A percentile compares a stretch with the other conserved stretches of the same genome.
phyloP scores from a whole-genome alignment of 2,329 filamentous ascomycete genomes.

The Aspergillus sp. region DNA sequence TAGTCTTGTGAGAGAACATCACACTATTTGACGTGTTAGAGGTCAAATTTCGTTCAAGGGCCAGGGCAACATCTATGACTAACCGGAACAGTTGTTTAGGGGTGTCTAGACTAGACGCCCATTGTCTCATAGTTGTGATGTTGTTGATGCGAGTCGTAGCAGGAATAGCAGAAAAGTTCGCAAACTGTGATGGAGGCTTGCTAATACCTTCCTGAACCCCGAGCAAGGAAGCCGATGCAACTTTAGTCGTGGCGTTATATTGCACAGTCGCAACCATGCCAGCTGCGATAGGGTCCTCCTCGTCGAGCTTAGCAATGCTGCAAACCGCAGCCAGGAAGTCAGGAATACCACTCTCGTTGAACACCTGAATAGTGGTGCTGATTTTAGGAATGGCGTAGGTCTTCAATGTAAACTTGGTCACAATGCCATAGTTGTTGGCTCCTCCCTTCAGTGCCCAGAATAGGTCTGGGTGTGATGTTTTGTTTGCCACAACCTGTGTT shows the following conservation, averaged over 20 bases:
- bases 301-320: slow-evolving; percentile 29
- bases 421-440: slow-evolving; percentile 40
- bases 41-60: neutral
- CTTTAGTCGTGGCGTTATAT: slow-evolving; percentile 33
- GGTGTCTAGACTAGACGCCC: slow-evolving; percentile 32
- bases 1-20: slow-evolving; percentile 43
- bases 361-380: slow-evolving; percentile 40
- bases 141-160: slow-evolving; percentile 28
- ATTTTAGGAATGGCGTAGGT: slow-evolving; percentile 29
- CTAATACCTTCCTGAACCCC: slow-evolving; percentile 42
- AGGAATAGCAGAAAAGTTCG: slow-evolving; percentile 39
- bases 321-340: slow-evolving; percentile 36
- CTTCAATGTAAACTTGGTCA: slow-evolving; percentile 37
- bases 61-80: neutral
- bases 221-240: slow-evolving; percentile 29
- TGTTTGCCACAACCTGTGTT: slow-evolving; percentile 31
- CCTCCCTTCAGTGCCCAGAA: slow-evolving; percentile 45
- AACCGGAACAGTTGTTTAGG: slow-evolving; percentile 45
- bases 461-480: slow-evolving; percentile 31
- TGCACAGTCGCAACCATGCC: slow-evolving; percentile 39
- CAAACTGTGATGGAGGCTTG: slow-evolving; percentile 38
- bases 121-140: slow-evolving; percentile 34
- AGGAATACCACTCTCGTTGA: slow-evolving; percentile 29
- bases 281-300: slow-evolving; percentile 31
- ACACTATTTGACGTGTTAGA: slow-evolving; percentile 26